phyloP scores from a whole-genome alignment of 257 asterid species.

The Primulina tabacum region DNA sequence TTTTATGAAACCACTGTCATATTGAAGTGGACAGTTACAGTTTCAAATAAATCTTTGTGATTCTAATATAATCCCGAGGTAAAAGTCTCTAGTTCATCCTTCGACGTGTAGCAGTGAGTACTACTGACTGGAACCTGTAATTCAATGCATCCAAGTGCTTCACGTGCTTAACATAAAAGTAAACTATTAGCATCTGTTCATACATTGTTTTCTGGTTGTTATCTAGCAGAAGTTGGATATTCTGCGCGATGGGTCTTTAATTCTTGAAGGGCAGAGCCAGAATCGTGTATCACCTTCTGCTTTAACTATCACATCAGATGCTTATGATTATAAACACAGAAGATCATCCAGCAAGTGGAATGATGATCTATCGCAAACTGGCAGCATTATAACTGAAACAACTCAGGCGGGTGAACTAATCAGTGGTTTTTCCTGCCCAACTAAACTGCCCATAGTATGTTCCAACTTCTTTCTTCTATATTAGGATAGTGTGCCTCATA shows the following conservation, averaged over 20 bases:
- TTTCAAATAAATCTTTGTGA: constrained; percentile 3
- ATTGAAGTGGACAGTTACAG: neutral
- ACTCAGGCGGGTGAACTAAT: constrained; percentile 78
- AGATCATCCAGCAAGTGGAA: constrained; percentile 77
- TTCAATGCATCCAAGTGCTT: constrained; percentile 21
- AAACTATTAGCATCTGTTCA: constrained; percentile 19
- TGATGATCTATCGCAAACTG: constrained; percentile 80
- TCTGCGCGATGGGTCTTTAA: constrained; percentile 52
- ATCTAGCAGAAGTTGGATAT: constrained; percentile 70
- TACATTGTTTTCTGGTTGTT: constrained; percentile 30
- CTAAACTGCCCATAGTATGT: constrained; percentile 70
- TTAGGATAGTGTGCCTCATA: neutral
- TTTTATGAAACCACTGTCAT: constrained; percentile 2
- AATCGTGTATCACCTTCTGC: constrained; percentile 59
- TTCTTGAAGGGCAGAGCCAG: constrained; percentile 47
- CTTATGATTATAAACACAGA: constrained; percentile 44
- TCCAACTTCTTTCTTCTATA: constrained; percentile 27
- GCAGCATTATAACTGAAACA: constrained; percentile 78
- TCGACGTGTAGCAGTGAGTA: constrained; percentile 18
- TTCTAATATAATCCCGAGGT: constrained; percentile 16
- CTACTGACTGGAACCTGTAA: constrained; percentile 5
- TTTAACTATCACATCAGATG: constrained; percentile 39
- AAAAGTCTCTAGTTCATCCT: constrained; percentile 20
- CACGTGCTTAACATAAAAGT: constrained; percentile 19
- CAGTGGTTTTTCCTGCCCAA: constrained; percentile 62